Evolutionary conservation across 331 rosid species (phyloP), one percentile per base, ranked within the genome.

Genomic region (Cydonia oblonga): DNA sequence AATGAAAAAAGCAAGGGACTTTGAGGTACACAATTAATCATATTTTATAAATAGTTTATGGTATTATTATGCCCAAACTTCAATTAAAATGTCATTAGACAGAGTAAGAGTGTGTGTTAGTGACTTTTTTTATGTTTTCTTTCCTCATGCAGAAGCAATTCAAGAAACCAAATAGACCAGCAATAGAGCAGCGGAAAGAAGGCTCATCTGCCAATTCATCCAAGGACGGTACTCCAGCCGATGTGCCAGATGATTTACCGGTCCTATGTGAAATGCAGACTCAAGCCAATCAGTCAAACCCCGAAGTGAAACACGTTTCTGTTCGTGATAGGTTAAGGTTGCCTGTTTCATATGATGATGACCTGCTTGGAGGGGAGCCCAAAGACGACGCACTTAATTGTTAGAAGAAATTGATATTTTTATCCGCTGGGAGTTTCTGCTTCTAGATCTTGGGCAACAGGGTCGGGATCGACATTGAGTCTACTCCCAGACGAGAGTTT

Each of bases 291-390:
- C 83, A 62, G 72, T 51, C 86, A 56, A 74, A 78, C 66, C 70
- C 87, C 14, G 66, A 52, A 72, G 84, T 65, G 62, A 89, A 89
- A 61, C 84, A 76, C 20, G 51, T 40, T 2, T 72, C 91, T 64
- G 81, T 92, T 42, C 85, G 68, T 82, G 91, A 90, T n/a, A 87
- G 96, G 73, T 74, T 92, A 76, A 86, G 98, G 85, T 38, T 78
- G 46, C 92, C 93, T 25, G 90, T 88, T 72, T 87, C 96, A 13
- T 90, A 92, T 72, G 98, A 87, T 49, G 96, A 92, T 69, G 90
- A 81, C 33, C 81, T 92, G 59, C 91, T 92, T 20, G 84, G 84
- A 68, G 85, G 68, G 66, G 80, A 8, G 38, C 66, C 64, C 22
- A 75, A 66, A 60, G 79, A 80, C 63, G 78, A 68, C 74, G 76